Percentiles rank a stretch among this genome's conserved stretches.
Conservation (phyloP, 2,329 filamentous ascomycete genomes). For the Cladosporium austrohemisphaericum region DNA sequence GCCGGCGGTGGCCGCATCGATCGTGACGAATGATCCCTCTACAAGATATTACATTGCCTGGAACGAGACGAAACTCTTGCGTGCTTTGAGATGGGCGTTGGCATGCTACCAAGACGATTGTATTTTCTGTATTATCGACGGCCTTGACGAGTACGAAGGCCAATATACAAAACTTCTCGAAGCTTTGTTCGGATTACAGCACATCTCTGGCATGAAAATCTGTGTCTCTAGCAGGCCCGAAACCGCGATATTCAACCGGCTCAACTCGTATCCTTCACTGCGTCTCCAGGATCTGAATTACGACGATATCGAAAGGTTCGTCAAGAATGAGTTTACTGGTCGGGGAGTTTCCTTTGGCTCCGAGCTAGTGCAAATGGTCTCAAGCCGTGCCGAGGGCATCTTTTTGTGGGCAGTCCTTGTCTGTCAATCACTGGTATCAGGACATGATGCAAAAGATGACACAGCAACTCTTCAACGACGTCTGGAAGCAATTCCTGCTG, state of each 20-base stretch:
- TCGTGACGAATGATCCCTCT: neutral
- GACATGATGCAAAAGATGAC: neutral
- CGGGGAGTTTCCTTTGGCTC: neutral
- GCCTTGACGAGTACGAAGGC: neutral
- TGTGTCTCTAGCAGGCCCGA: constrained; percentile 9
- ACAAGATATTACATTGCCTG: neutral
- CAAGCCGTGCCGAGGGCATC: neutral
- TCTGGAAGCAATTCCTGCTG: neutral
- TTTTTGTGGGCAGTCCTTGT: constrained; percentile 8
- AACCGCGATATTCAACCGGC: too few species aligned
- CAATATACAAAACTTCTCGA: neutral
- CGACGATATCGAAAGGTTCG: neutral
- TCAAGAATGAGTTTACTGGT: neutral
- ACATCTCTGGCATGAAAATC: neutral
- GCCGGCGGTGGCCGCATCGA: neutral
- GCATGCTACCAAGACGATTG: neutral
- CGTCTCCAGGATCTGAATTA: constrained; percentile 8
- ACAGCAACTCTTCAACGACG: neutral
- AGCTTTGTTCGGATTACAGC: neutral
- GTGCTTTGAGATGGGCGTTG: neutral
- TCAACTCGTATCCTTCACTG: neutral
- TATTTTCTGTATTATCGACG: neutral
- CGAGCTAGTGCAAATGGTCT: neutral
- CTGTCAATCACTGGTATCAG: neutral
- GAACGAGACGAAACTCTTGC: neutral